These are phyloP conservation scores for Clavispora carvajalis DNA, from an alignment of 805 yeast species.

Conservation along the genomic window DNA sequence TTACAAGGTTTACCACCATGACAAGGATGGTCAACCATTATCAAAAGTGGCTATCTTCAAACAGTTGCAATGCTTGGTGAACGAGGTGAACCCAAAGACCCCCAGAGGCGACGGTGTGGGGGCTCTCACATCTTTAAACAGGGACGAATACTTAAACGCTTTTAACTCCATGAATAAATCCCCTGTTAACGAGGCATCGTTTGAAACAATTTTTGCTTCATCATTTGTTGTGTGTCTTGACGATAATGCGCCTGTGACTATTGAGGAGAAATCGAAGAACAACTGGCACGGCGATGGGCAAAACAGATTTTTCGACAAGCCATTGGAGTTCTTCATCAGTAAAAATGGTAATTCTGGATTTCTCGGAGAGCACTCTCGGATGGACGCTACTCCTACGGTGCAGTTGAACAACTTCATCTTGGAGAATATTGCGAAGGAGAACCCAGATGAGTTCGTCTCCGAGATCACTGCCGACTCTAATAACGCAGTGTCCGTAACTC, in stretches of 20 bases:
- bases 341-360: conserved; percentile 88
- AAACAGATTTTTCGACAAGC: conserved; percentile 90
- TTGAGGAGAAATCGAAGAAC: conserved; percentile 77
- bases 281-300: conserved; percentile 95
- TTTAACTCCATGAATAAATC: conserved; percentile 54
- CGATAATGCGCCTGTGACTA: conserved; percentile 61
- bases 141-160: conserved; percentile 72
- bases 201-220: conserved; percentile 67
- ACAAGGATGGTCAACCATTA: conserved; percentile 37
- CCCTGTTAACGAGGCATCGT: conserved; percentile 55
- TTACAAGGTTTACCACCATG: conserved; percentile 69
- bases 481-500: conserved; percentile 8
- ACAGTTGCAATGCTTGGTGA: conserved; percentile 52
- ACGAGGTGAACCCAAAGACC: conserved; percentile 29
- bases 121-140: conserved; percentile 72
- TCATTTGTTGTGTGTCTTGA: conserved; percentile 83
- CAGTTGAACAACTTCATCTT: conserved; percentile 75
- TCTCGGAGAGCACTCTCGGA: conserved; percentile 92
- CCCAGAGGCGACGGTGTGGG: conserved; percentile 60
- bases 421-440: conserved; percentile 47
- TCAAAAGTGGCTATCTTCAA: conserved; percentile 46
- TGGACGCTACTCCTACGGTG: conserved; percentile 97
- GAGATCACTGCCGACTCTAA: conserved; percentile 18
- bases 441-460: conserved; percentile 27
- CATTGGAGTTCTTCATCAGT: conserved; percentile 75